These are phyloP conservation scores for Gnaphalium uliginosum DNA, from an alignment of 129 eudicot genomes.

Conservation along the genomic window DNA sequence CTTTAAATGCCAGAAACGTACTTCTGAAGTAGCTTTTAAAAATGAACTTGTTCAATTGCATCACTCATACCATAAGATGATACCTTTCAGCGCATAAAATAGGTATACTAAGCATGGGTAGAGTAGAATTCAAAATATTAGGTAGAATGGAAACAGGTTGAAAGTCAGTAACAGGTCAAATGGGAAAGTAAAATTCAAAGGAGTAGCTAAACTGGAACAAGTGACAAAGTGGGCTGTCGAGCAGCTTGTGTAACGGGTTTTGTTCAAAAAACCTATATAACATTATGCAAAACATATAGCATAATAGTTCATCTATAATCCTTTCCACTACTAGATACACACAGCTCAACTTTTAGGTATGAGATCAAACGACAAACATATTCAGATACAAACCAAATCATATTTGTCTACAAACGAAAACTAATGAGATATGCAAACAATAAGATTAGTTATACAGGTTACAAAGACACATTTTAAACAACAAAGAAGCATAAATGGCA, in stretches of 20 bases:
- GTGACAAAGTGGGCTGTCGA: too few species aligned
- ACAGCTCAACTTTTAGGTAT: background rate
- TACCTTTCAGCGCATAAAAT: slow-evolving; percentile 42
- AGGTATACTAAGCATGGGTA: background rate
- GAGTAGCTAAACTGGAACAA: background rate
- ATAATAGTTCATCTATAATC: slow-evolving; percentile 7
- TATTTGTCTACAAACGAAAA: background rate
- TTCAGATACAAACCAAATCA: background rate
- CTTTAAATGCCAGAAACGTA: slow-evolving; percentile 30
- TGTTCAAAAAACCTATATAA: background rate
- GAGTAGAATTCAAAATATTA: too few species aligned
- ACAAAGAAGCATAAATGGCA: too few species aligned
- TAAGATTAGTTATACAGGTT: too few species aligned
- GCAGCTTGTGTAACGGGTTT: too few species aligned
- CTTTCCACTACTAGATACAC: background rate
- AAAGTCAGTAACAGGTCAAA: background rate
- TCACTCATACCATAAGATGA: slow-evolving; percentile 88
- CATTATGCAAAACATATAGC: background rate
- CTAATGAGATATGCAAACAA: too few species aligned
- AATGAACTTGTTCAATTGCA: slow-evolving; percentile 74
- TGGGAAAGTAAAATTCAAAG: background rate
- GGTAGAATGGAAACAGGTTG: background rate
- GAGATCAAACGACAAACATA: background rate
- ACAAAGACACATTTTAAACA: background rate
- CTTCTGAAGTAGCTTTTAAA: slow-evolving; percentile 74